Evolutionary conservation across 2,329 filamentous ascomycete species (phyloP).

Genomic region (Shiraia sp.): DNA sequence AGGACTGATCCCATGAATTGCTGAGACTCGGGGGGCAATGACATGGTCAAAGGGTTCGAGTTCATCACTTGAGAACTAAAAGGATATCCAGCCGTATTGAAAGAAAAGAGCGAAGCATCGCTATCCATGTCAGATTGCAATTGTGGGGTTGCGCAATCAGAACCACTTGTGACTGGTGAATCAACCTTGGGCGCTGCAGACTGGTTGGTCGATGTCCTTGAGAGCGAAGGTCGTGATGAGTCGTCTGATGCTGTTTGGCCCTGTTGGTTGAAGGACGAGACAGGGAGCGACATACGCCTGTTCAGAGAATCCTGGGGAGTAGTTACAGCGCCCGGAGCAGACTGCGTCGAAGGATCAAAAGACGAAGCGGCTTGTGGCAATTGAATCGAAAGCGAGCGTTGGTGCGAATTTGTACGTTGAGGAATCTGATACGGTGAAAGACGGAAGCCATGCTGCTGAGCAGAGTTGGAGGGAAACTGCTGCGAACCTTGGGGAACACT

Average conservation of each 20-base stretch:
- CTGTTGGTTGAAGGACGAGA: constrained; percentile 28
- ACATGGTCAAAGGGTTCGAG: constrained; percentile 53
- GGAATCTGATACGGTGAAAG: constrained; percentile 53
- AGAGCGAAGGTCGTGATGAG: constrained; percentile 19
- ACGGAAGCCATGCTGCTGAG: constrained; percentile 43
- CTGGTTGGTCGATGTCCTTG: constrained; percentile 24
- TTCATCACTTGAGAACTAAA: constrained; percentile 34
- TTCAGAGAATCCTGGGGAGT: constrained; percentile 31
- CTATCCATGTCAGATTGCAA: constrained; percentile 23
- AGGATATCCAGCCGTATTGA: constrained; percentile 28
- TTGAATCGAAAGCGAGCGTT: constrained; percentile 52
- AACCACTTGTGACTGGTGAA: constrained; percentile 22
- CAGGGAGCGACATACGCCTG: constrained; percentile 52
- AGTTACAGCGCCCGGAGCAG: constrained; percentile 17
- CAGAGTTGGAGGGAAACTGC: constrained; percentile 22
- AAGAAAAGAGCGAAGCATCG: constrained; percentile 23
- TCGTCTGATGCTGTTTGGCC: constrained; percentile 15
- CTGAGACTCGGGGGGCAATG: constrained; percentile 58
- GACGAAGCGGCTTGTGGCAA: constrained; percentile 42
- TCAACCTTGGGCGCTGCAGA: constrained; percentile 28
- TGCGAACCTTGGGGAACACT: constrained; percentile 20
- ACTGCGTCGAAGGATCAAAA: constrained; percentile 31
- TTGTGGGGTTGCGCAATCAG: constrained; percentile 27
- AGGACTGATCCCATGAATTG: constrained; percentile 55
- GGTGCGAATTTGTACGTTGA: constrained; percentile 42